Conservation (phyloP, 768 basidiomycete genomes). For the Mycena filopes region DNA sequence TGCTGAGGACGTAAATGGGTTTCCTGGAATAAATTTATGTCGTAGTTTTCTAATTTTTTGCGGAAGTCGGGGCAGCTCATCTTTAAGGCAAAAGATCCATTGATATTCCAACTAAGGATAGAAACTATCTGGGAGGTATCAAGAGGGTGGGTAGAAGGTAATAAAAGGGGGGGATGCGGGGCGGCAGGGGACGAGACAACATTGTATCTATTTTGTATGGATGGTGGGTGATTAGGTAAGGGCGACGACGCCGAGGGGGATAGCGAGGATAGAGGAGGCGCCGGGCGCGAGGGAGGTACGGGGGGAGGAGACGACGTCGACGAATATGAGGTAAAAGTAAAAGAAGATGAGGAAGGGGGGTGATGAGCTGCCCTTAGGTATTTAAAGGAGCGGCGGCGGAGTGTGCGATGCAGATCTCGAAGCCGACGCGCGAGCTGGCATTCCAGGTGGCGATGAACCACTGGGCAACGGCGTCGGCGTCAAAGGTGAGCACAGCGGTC, state of each 20-base stretch:
- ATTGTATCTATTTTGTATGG: conserved; percentile 3
- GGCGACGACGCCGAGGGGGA: not conserved
- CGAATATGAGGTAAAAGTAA: not conserved
- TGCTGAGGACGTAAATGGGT: not conserved
- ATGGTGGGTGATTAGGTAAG: not conserved
- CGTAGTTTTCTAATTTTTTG: not conserved
- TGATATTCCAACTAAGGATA: not conserved
- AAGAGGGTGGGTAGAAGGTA: not conserved
- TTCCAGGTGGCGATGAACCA: conserved; percentile 8
- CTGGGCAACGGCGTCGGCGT: not conserved
- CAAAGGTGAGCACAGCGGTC: conserved; percentile 10
- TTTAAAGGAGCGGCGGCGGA: not conserved
- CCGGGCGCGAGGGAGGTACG: not conserved
- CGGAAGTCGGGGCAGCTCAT: not conserved
- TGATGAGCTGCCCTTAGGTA: conserved; percentile 16
- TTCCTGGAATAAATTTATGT: too few species aligned
- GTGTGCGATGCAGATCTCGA: not conserved
- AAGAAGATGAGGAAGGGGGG: not conserved
- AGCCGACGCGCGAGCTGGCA: not conserved
- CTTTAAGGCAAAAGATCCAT: not conserved
- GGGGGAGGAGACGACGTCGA: too few species aligned
- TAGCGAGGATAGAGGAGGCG: not conserved
- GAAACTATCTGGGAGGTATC: not conserved
- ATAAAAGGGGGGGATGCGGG: not conserved
- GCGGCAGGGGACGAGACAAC: not conserved